Percentiles rank a stretch among this genome's conserved stretches.
Conservation (phyloP, 2,329 filamentous ascomycete species). For the Cercospora sesami region DNA sequence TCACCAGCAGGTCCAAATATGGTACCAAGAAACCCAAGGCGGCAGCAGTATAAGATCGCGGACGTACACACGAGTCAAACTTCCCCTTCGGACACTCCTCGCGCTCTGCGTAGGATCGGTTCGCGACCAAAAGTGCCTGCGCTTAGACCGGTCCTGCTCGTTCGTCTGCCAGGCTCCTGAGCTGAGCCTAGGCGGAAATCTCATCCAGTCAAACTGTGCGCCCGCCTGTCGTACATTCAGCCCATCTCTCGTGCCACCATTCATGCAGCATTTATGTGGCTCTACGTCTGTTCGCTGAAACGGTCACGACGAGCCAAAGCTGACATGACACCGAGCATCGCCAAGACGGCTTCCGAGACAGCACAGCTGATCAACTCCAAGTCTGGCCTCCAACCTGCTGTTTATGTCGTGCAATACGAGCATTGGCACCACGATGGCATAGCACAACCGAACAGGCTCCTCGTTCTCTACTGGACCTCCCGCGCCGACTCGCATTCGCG, state of each 20-base stretch:
- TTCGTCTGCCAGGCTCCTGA: not conserved
- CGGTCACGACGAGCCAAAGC: not conserved
- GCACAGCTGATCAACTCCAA: conserved; percentile 1
- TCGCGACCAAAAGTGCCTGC: not conserved
- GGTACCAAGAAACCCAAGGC: conserved; percentile 96
- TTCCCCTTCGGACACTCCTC: not conserved
- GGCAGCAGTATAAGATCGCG: conserved; percentile 51
- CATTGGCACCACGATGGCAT: not conserved
- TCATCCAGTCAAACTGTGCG: not conserved
- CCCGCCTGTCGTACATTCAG: not conserved
- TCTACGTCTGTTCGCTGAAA: not conserved
- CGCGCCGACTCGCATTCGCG: conserved; percentile 1
- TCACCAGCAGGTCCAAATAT: conserved; percentile 89
- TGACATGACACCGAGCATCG: not conserved
- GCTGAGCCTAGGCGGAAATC: not conserved
- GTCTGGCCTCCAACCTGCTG: not conserved
- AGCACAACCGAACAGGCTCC: not conserved
- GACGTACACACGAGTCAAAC: not conserved
- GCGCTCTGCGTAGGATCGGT: not conserved
- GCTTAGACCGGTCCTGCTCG: not conserved
- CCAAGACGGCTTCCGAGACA: conserved; percentile 13
- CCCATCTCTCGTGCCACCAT: not conserved
- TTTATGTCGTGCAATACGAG: conserved; percentile 2
- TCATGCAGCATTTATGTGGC: not conserved
- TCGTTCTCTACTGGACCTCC: not conserved